Evolutionary conservation across 257 asterid species (phyloP).

Genomic region (Nicotiana sylvestris): DNA sequence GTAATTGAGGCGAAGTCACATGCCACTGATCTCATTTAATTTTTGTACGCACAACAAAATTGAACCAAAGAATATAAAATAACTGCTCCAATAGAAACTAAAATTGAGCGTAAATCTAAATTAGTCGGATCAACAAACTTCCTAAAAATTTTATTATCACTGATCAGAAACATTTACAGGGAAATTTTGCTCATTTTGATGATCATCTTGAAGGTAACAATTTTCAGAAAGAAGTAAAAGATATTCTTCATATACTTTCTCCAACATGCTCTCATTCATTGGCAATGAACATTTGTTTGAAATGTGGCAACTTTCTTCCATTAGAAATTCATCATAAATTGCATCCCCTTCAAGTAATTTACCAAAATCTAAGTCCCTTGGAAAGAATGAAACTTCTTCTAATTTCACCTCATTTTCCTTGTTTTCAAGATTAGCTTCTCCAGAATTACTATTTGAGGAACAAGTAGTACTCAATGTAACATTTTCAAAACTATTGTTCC

Average conservation of each 20-base stretch:
- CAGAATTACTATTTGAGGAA: conserved; percentile 19
- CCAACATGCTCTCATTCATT: conserved; percentile 30
- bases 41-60: neutral
- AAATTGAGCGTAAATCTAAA: no score
- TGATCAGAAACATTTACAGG: neutral
- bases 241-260: conserved; percentile 54
- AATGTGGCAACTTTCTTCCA: neutral
- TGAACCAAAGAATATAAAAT: no score
- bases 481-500: conserved; percentile 38
- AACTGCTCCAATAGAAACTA: neutral
- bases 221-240: conserved; percentile 39
- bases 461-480: conserved; percentile 23
- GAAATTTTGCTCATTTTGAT: neutral
- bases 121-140: no score
- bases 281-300: neutral
- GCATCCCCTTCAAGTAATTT: neutral
- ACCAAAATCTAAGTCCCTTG: neutral
- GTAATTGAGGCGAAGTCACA: neutral
- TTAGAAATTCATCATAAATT: neutral
- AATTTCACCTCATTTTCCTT: neutral
- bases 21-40: neutral
- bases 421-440: neutral
- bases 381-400: neutral
- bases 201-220: conserved; percentile 6
- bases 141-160: no score